Evolutionary conservation across 208 protist species (phyloP).

Genomic region (Acanthamoeba rhysodes): DNA sequence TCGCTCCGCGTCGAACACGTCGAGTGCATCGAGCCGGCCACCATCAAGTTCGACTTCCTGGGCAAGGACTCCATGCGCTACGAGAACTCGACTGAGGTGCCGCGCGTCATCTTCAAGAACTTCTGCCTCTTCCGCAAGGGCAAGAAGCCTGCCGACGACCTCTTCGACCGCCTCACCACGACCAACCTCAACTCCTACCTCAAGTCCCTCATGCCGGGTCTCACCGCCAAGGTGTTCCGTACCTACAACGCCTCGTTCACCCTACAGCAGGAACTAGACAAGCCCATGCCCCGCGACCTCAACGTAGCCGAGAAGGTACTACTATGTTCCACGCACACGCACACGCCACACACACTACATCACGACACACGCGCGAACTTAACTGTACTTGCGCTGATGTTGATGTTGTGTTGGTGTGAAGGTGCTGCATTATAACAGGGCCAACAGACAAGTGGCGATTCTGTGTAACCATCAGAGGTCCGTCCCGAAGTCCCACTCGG

Average conservation of each 20-base stretch:
- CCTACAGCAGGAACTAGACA: slow-evolving; percentile 96
- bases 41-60: slow-evolving; percentile 97
- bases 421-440: slow-evolving; percentile 97
- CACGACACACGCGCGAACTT: neutral
- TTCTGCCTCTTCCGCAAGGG: slow-evolving; percentile 93
- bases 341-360: neutral
- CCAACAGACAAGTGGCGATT: slow-evolving; percentile 98
- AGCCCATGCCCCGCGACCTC: slow-evolving; percentile 82
- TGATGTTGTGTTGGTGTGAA: slow-evolving; percentile 35
- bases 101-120: slow-evolving; percentile 94
- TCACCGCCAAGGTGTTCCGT: slow-evolving; percentile 99
- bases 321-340: neutral
- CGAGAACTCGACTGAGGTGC: slow-evolving; percentile 85
- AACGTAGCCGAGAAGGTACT: slow-evolving; percentile 62
- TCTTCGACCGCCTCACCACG: slow-evolving; percentile 95
- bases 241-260: slow-evolving; percentile 99
- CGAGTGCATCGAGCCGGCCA: slow-evolving; percentile 84
- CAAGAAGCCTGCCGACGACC: slow-evolving; percentile 89
- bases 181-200: slow-evolving; percentile 97
- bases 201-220: slow-evolving; percentile 97
- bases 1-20: slow-evolving; percentile 99
- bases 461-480: slow-evolving; percentile 99
- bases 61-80: slow-evolving; percentile 99
- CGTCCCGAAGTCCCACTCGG: slow-evolving; percentile 94
- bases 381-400: neutral